Evolutionary conservation across 2,329 filamentous ascomycete species (phyloP).

Genomic region (Xylaria sp.): DNA sequence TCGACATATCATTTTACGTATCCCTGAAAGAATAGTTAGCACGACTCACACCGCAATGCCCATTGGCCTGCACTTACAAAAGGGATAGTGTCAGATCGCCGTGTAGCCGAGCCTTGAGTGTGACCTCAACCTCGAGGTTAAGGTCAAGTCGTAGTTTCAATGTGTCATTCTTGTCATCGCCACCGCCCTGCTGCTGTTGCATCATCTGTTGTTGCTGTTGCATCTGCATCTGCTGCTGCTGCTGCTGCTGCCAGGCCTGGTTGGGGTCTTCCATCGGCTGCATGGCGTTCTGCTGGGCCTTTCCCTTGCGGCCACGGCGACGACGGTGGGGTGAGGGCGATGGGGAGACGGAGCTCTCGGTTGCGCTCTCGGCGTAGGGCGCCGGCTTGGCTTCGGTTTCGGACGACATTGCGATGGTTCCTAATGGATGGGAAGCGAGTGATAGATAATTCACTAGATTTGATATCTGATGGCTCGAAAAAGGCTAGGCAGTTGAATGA

Average conservation of each 20-base stretch:
- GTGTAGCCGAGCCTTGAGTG: slow-evolving; percentile 87
- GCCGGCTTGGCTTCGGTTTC: slow-evolving; percentile 38
- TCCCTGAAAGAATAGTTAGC: slow-evolving; percentile 30
- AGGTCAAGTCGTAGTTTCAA: slow-evolving; percentile 79
- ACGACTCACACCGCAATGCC: not conserved
- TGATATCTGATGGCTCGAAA: not conserved
- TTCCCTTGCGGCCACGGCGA: slow-evolving; percentile 38
- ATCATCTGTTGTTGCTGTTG: slow-evolving; percentile 18
- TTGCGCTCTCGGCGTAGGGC: slow-evolving; percentile 41
- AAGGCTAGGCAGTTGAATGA: not conserved
- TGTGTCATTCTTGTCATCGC: slow-evolving; percentile 65
- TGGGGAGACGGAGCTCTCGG: slow-evolving; percentile 40
- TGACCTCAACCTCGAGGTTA: slow-evolving; percentile 86
- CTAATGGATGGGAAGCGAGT: not conserved
- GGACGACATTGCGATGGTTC: slow-evolving; percentile 35
- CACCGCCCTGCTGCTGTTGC: slow-evolving; percentile 39
- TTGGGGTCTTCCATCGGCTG: slow-evolving; percentile 35
- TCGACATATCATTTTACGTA: slow-evolving; percentile 23
- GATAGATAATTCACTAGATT: not conserved
- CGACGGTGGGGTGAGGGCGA: slow-evolving; percentile 40
- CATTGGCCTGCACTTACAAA: slow-evolving; percentile 57
- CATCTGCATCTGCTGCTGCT: slow-evolving; percentile 33
- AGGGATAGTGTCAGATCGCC: slow-evolving; percentile 84
- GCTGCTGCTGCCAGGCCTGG: slow-evolving; percentile 34
- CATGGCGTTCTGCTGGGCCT: slow-evolving; percentile 29